Base-by-base conservation (phyloP, 805 yeast genomes). In the Starmerella tilneyi region DNA sequence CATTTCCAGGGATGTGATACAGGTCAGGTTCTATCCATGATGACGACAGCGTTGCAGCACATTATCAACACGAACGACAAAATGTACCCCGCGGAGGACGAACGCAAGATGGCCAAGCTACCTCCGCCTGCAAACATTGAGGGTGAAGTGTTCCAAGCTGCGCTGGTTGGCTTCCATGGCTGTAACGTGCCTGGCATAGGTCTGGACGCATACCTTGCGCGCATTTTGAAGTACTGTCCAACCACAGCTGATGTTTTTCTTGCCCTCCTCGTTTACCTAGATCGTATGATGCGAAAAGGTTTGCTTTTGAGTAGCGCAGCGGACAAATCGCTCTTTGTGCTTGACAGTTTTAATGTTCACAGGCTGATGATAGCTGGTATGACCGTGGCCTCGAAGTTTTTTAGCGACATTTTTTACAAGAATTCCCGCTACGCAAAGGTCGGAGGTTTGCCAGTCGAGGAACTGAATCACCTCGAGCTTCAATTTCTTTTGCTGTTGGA, bases 211-310 rank as follows among this genome's bases (percentile, higher is more conserved):
- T 92, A 92, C 61, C 71, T 92, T 48, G 75, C 84, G 34, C 77
- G 98, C 59, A 89, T 92, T 23, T 75, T 89, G 61, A 89, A 89
- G 64, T 92, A 92, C 65, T 92, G 99, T 63, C 97, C 99, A 0
- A 92, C 92, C n/a, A 88, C 98, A 2, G 89, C 89, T 63, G 97
- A 92, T 61, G 97, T 92, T 27, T 92, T 88, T 63, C 67, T 92
- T 39, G 80, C 95, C 30, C 66, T 92, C 28, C 70, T 92, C 56
- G 96, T 92, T 24, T 92, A 92, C 63, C 86, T 92, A 66, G 99
- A 92, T 64, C 69, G 97, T 51, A 85, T 89, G 36, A 92, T 94
- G 16, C 84, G 50, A 85, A 92, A 34, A 81, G 83, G 51, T 44
- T 56, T 15, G 50, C 12, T 28, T 41, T 44, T 31, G 44, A 46